Evolutionary conservation across 2,329 filamentous ascomycete species (phyloP).

Genomic region (Alternaria sp.): DNA sequence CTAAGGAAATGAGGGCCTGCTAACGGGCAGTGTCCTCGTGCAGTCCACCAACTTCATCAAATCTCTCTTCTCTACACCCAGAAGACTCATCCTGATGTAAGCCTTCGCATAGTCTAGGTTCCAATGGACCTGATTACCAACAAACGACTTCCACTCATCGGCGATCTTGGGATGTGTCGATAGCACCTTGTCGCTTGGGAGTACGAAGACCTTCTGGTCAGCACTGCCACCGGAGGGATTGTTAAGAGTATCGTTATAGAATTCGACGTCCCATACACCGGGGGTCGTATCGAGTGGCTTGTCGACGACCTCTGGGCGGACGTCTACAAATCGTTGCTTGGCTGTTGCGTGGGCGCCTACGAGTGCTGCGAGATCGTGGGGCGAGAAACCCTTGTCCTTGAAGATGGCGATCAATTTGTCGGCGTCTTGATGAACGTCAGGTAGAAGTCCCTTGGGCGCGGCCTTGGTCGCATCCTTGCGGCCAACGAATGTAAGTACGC

Average conservation of each 20-base stretch:
- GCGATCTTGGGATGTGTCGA: conserved; percentile 35
- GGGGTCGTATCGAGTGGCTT: conserved; percentile 57
- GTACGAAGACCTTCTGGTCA: conserved; percentile 34
- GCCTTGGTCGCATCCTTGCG: conserved; percentile 53
- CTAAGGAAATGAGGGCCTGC: conserved; percentile 13
- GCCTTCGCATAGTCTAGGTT: conserved; percentile 42
- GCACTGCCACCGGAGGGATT: conserved; percentile 21
- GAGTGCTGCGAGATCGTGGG: conserved; percentile 60
- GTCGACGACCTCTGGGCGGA: conserved; percentile 40
- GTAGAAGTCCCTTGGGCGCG: conserved; percentile 55
- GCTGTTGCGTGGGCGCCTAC: conserved; percentile 61
- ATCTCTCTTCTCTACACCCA: conserved; percentile 32
- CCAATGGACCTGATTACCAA: conserved; percentile 38
- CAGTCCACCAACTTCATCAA: conserved; percentile 33
- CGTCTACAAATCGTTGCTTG: conserved; percentile 56
- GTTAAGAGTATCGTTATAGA: conserved; percentile 52
- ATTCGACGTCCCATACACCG: conserved; percentile 58
- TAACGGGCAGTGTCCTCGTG: conserved; percentile 37
- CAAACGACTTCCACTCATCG: conserved; percentile 33
- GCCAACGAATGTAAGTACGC: conserved; percentile 58
- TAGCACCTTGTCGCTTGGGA: conserved; percentile 36
- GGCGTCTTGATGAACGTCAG: conserved; percentile 50
- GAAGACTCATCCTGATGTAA: conserved; percentile 40
- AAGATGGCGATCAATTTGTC: conserved; percentile 57
- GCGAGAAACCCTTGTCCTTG: conserved; percentile 57